These are phyloP conservation scores for Colletotrichum echinochloae DNA, from an alignment of 2,329 filamentous ascomycete genomes.

Conservation along the genomic window DNA sequence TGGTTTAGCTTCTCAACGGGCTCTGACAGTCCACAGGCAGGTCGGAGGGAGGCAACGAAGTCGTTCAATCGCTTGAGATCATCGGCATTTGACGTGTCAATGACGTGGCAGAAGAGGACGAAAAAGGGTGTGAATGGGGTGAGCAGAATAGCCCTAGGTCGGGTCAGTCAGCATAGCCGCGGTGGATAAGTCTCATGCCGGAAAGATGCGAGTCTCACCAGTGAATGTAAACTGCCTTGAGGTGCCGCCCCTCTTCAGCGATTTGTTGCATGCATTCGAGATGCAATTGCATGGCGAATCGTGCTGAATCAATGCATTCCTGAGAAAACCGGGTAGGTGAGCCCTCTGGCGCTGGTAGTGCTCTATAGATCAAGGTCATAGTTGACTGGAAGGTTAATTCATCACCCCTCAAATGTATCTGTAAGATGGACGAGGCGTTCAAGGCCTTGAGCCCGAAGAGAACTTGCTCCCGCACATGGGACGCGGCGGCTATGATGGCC, in stretches of 20 bases:
- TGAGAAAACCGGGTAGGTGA: slow-evolving; percentile 58
- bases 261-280: slow-evolving; percentile 55
- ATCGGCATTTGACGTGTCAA: slow-evolving; percentile 63
- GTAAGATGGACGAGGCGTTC: slow-evolving; percentile 55
- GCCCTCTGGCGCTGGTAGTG: slow-evolving; percentile 60
- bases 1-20: slow-evolving; percentile 63
- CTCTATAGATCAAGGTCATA: slow-evolving; percentile 64
- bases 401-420: slow-evolving; percentile 60
- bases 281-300: slow-evolving; percentile 61
- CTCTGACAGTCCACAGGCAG: slow-evolving; percentile 35
- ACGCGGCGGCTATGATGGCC: slow-evolving; percentile 52
- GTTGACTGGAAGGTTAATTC: slow-evolving; percentile 61
- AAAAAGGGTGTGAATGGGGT: slow-evolving; percentile 71
- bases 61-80: slow-evolving; percentile 68
- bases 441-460: slow-evolving; percentile 52
- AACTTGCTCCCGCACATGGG: slow-evolving; percentile 51
- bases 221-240: slow-evolving; percentile 63
- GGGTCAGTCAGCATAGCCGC: slow-evolving; percentile 39
- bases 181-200: background rate
- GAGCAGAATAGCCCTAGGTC: slow-evolving; percentile 63
- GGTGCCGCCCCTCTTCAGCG: slow-evolving; percentile 51
- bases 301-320: slow-evolving; percentile 63
- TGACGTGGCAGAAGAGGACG: slow-evolving; percentile 68
- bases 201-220: slow-evolving; percentile 54
- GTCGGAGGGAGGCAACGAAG: slow-evolving; percentile 62